These are phyloP conservation scores for Wallacemonas rigidus DNA, from an alignment of 208 protist genomes.

Conservation along the genomic window DNA sequence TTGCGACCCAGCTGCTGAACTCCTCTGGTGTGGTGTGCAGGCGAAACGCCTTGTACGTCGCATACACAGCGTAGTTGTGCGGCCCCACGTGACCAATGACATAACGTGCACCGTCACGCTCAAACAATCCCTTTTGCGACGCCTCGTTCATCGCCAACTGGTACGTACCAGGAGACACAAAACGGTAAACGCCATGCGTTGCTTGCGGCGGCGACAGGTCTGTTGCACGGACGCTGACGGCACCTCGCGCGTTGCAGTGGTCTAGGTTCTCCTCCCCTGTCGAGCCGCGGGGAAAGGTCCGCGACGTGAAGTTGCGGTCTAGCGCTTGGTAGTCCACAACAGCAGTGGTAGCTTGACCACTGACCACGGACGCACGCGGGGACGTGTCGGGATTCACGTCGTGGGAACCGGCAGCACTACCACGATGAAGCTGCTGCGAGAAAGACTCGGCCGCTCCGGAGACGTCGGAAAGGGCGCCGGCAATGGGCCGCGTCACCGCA, in stretches of 20 bases:
- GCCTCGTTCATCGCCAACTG: constrained; percentile 1
- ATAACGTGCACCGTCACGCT: constrained; percentile 20
- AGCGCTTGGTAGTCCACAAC: too few species aligned
- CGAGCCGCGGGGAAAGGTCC: too few species aligned
- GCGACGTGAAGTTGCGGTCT: too few species aligned
- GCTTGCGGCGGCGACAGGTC: too few species aligned
- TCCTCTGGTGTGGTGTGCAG: constrained; percentile 54
- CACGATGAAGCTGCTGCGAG: constrained; percentile 27
- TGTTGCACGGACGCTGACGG: too few species aligned
- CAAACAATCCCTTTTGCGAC: constrained; percentile 7
- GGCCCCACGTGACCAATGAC: constrained; percentile 45
- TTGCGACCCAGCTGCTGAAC: constrained; percentile 50
- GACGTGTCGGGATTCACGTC: neutral
- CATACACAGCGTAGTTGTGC: constrained; percentile 60
- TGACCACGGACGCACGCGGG: too few species aligned
- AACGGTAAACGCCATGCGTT: neutral
- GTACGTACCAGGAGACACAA: constrained; percentile 5
- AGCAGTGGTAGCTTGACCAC: too few species aligned
- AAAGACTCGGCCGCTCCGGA: constrained; percentile 66
- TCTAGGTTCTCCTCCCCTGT: too few species aligned
- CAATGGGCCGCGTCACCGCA: constrained; percentile 56
- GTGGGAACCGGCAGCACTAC: too few species aligned
- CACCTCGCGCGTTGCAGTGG: too few species aligned
- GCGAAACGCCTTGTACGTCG: constrained; percentile 44
- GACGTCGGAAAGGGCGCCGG: constrained; percentile 59